Conservation (phyloP, 2,329 filamentous ascomycete genomes). For the Aspergillus puulaauensis region DNA sequence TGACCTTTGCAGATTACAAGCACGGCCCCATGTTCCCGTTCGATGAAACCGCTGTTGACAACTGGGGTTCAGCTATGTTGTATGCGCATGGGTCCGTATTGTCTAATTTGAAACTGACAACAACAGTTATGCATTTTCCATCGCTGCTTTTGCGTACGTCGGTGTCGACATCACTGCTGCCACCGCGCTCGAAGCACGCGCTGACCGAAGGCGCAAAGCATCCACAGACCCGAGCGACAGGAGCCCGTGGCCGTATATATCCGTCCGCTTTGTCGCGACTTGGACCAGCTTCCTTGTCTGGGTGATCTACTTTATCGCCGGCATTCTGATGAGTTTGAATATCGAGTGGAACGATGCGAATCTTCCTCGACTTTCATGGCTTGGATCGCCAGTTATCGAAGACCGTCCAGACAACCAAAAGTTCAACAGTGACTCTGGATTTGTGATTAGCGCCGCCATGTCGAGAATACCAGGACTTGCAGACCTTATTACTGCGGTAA, state of each 20-base stretch:
- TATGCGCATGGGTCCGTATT: conserved; percentile 9
- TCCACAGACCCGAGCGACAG: not conserved
- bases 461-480: conserved; percentile 22
- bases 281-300: conserved; percentile 29
- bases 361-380: conserved; percentile 21
- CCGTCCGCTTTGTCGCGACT: conserved; percentile 29
- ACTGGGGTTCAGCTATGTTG: conserved; percentile 26
- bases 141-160: conserved; percentile 31
- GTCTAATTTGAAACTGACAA: not conserved
- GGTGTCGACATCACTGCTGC: conserved; percentile 36
- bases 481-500: conserved; percentile 26
- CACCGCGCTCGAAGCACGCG: conserved; percentile 34
- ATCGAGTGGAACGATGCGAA: conserved; percentile 22
- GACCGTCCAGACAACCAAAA: not conserved
- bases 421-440: conserved; percentile 18
- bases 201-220: conserved; percentile 8
- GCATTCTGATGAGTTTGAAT: conserved; percentile 26
- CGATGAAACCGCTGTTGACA: conserved; percentile 22
- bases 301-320: conserved; percentile 26
- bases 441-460: conserved; percentile 23
- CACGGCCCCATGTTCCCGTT: conserved; percentile 17
- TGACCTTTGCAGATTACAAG: conserved; percentile 11
- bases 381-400: conserved; percentile 6
- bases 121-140: conserved; percentile 29
- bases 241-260: conserved; percentile 12